Evolutionary conservation across 192 early-diverging fungal genomes (phyloP), one percentile per base, ranked within the genome.

Genomic region (Rhizophagus prolifer): DNA sequence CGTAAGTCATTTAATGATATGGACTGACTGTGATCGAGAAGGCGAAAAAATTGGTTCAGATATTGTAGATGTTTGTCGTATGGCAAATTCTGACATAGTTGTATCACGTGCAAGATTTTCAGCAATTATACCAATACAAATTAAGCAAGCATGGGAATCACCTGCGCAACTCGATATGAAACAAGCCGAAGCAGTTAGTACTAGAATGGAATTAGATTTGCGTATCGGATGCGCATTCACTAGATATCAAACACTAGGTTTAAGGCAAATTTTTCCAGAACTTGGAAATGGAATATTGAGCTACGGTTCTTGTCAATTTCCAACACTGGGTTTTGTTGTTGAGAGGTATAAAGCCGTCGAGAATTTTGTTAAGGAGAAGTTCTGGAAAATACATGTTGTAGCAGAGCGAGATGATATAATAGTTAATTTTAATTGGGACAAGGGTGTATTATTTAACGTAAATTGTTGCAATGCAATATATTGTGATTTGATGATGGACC

Each of bases 1-100:
- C 0, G 88, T 91, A 0, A 83, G 91, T 13, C 79, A 88, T 60
- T 79, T 99, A 41, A 90, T 96, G 60, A 99, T 99, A 61, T 99
- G 97, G 97, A 99, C 97, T 6, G 97, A 99, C 87, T 98, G 97
- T 77, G 96, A 99, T 87, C 89, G 93, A 10, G 96, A 98, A 83
- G 97, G 97, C 34, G 97, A 99, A 75, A 90, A 90, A 46, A 99
- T 99, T 74, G 97, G 97, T 16, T 80, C 83, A 13, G 97, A 99
- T 71, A 87, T 96, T 21, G 89, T 84, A 0, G 81, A 85, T 8
- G 83, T 97, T 0, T 95, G 95, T 69, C 78, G 79, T 8, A 47
- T 71, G 13, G 85, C 81, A 0, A 96, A 97, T 72, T 81, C 83
- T 25, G 72, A 86, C 8, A 86, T 99, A 10, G 38, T 76, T 12